Conservation (phyloP, 768 basidiomycete genomes). For the Termitomyces sp. region DNA sequence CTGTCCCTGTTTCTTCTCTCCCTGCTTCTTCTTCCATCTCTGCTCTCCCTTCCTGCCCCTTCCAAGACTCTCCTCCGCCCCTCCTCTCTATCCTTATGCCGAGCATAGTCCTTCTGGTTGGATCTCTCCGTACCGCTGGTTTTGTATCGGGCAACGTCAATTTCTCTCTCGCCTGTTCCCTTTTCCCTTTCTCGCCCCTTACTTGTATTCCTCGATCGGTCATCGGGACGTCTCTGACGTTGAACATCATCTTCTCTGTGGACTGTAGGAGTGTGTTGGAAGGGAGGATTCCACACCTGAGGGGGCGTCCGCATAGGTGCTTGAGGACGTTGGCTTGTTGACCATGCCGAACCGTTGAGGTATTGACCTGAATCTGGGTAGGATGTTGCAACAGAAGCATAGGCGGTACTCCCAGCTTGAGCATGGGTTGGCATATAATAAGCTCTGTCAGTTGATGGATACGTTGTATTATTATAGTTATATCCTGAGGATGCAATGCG, state of each 20-base stretch:
- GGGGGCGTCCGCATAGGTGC: neutral
- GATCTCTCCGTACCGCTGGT: conserved; percentile 13
- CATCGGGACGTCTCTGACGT: neutral
- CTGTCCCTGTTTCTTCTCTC: conserved; percentile 10
- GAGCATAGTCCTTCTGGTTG: conserved; percentile 9
- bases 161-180: neutral
- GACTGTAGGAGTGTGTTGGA: neutral
- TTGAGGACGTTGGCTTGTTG: neutral
- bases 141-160: neutral
- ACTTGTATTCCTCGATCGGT: neutral
- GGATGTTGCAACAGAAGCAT: neutral
- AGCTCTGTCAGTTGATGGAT: conserved; percentile 8
- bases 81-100: conserved; percentile 19
- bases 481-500: conserved; percentile 5
- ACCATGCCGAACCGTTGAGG: neutral
- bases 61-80: neutral
- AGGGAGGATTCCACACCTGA: neutral
- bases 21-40: neutral
- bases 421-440: conserved; percentile 2
- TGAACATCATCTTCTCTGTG: neutral
- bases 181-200: neutral
- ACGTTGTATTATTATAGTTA: conserved; percentile 9
- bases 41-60: neutral
- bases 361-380: conserved; percentile 3
- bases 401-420: neutral